Evolutionary conservation across 148 eudicot genomes (phyloP), one percentile per base, ranked within the genome.

Genomic region (Tetragonia tetragonoides): DNA sequence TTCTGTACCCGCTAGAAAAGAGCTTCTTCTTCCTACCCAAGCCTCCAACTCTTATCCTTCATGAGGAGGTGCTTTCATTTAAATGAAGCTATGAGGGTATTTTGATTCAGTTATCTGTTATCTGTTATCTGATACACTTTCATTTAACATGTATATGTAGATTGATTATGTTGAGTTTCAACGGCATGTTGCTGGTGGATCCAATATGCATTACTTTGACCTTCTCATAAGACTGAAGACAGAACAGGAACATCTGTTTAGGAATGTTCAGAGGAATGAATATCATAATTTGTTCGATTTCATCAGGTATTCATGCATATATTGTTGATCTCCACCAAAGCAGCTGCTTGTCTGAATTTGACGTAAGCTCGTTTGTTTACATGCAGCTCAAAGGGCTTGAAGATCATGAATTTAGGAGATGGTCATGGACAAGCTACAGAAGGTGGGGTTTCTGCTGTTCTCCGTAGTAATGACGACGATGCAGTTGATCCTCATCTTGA

Each of bases 171-270:
- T 95, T 86, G 99, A 95, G 83, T 95, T 95, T 78, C 93, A 95
- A 80, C 89, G 99, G 81, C 99, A 95, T 83, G 88, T 90, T 81
- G 99, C 95, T 80, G 99, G 97, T 40, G 97, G 97, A 51, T 85
- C 99, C 66, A 95, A 90, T 78, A 95, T 93, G 99, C 97, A 93
- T 77, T 95, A 95, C 86, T 95, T 95, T 75, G 99, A 95, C 78
- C 95, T 95, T 77, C 92, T 93, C 21, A 85, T 95, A 78, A 87
- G 85, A 78, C 83, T 95, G 56, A 95, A 93, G 85, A 90, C 90
- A 47, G 99, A 95, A 65, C 94, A 90, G 68, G 99, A 95, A 77
- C 99, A 95, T 85, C 95, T 91, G 57, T 95, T 95, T 86, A 90
- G 97, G 21, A 95, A 95, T 79, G 91, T 95, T 74, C 99, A 95